Evolutionary conservation across 495 filamentous ascomycete genomes (phyloP).

Genomic region (Podospora pseudocomata): DNA sequence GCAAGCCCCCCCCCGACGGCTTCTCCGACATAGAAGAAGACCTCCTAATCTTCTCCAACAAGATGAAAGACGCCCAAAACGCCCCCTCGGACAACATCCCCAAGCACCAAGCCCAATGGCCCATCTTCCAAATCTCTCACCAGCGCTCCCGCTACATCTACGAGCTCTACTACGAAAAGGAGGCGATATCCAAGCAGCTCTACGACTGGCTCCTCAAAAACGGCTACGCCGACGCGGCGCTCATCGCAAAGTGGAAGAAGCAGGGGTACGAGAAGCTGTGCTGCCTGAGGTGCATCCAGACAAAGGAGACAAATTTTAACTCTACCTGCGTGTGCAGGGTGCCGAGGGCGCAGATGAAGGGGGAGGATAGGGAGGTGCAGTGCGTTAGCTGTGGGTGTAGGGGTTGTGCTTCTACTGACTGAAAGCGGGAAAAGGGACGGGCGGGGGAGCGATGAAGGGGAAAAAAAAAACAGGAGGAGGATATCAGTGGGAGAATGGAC

Average conservation of each 20-base stretch:
- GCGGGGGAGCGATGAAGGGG: not conserved
- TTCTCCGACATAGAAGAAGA: conserved; percentile 98
- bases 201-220: conserved; percentile 99
- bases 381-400: conserved; percentile 96
- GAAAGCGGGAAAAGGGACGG: conserved; percentile 2
- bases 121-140: conserved; percentile 95
- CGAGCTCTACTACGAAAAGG: conserved; percentile 96
- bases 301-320: conserved; percentile 98
- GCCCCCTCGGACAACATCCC: conserved; percentile 50
- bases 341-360: conserved; percentile 81
- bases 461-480: not conserved
- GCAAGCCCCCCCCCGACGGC: conserved; percentile 89
- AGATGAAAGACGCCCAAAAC: conserved; percentile 98
- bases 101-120: conserved; percentile 87
- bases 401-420: conserved; percentile 87
- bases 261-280: conserved; percentile 98
- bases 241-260: conserved; percentile 99
- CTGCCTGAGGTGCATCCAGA: conserved; percentile 94
- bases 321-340: conserved; percentile 97
- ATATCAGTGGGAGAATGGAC: not conserved
- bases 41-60: conserved; percentile 90
- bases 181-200: conserved; percentile 82
- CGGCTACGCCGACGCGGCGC: conserved; percentile 84
- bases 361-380: conserved; percentile 79
- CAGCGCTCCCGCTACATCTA: conserved; percentile 93